phyloP scores from a whole-genome alignment of 345 rosid genomes.

The Gossypium stocksii region DNA sequence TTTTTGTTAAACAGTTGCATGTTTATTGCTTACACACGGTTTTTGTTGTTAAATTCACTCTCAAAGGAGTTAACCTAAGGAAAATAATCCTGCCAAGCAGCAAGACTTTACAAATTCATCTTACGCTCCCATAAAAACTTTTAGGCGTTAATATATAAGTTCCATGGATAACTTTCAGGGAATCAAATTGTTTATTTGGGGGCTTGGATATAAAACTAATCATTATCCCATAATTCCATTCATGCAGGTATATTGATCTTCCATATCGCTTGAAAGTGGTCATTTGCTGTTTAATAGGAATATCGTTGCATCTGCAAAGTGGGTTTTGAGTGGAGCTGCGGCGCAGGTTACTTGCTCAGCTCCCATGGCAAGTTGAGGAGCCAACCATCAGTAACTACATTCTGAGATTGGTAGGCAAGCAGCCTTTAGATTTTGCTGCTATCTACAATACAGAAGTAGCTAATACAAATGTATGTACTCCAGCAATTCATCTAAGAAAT shows the following conservation, averaged over 20 bases:
- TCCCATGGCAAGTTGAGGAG: too few species aligned
- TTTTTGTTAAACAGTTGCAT: not conserved
- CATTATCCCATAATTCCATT: not conserved
- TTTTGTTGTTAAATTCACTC: not conserved
- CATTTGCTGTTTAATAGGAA: not conserved
- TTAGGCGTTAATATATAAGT: not conserved
- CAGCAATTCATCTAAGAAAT: not conserved
- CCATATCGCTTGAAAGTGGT: not conserved
- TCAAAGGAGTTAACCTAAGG: not conserved
- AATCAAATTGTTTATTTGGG: not conserved
- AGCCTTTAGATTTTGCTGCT: too few species aligned
- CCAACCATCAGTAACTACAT: too few species aligned
- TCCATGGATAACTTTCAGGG: not conserved
- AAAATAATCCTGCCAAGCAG: not conserved
- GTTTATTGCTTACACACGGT: not conserved
- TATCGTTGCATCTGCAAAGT: not conserved
- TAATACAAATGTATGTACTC: too few species aligned
- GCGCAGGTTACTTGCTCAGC: too few species aligned
- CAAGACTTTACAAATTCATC: not conserved
- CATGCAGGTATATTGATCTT: slow-evolving; percentile 17
- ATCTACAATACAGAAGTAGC: too few species aligned
- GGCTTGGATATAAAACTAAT: not conserved
- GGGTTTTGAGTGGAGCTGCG: too few species aligned
- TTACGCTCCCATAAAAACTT: not conserved
- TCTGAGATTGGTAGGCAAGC: too few species aligned